Base-by-base conservation (phyloP, 768 basidiomycete species). In the Russula sp. region DNA sequence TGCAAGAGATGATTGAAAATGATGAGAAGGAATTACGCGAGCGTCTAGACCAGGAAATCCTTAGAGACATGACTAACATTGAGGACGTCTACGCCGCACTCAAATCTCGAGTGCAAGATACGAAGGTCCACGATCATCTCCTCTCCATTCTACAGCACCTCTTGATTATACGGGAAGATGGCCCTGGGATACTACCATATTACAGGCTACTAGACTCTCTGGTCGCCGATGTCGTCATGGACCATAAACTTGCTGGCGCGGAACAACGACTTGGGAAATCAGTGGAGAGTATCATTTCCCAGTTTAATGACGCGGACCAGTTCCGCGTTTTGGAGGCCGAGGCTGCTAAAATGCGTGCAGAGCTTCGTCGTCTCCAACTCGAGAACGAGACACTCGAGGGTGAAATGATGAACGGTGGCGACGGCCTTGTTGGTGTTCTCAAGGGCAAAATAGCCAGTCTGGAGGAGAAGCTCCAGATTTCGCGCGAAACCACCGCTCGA, bases 111-210 rank as follows among this genome's bases (percentile, higher is more conserved):
- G 86, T 87, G n/a, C 79, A 85, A 62, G 87, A 87, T 46, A 85
- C 88, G 14, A 84, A 83, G 61, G 93, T 94, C 7, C 79, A 81
- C 66, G 86, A 90, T 65, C 86, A 95, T 71, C 89, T 99, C 72
- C 76, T 95, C 45, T 91, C 92, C n/a, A 88, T 93, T 73, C 83
- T 98, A 82, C 93, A 93, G 70, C 94, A 98, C 73, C 73, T 99
- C 59, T 79, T 98, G 20, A 83, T 98, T 66, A 90, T 98, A 66
- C 83, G 88, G 57, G 90, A 92, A 68, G 92, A 98, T 66, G 91
- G 88, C 6, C 86, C 87, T 39, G 79, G 85, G 32, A 83, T 92
- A 74, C 84, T 86, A 46, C 89, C 93, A 65, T 90, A 95, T 71
- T 98, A 90, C 73, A 92, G 92, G 72, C 81, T 99, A 41, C 79